phyloP scores from a whole-genome alignment of 768 basidiomycete species.

The Russula brevipes region DNA sequence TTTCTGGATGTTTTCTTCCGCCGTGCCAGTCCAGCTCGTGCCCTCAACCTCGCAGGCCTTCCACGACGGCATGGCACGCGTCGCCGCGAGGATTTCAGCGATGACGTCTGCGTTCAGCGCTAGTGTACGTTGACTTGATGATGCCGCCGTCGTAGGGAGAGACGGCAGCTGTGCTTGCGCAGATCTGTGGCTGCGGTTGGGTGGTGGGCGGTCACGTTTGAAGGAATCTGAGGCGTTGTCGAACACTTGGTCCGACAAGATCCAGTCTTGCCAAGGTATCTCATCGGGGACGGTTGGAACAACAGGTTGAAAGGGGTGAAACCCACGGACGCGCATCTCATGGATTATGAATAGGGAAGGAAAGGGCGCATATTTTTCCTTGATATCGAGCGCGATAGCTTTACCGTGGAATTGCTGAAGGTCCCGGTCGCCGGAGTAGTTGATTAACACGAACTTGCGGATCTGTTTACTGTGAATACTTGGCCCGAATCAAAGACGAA shows the following conservation, averaged over 20 bases:
- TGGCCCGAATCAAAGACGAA: not conserved
- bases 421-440: conserved; percentile 27
- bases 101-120: not conserved
- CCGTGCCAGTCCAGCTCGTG: not conserved
- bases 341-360: conserved; percentile 34
- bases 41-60: not conserved
- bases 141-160: not conserved
- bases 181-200: too few relatives aligned
- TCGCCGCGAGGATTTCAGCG: not conserved
- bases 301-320: conserved; percentile 30
- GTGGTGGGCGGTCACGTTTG: not conserved
- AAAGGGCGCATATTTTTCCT: conserved; percentile 31
- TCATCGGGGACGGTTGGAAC: conserved; percentile 23
- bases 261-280: conserved; percentile 9
- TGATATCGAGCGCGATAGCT: conserved; percentile 33
- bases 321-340: conserved; percentile 36
- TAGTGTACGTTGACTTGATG: not conserved
- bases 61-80: not conserved
- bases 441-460: conserved; percentile 31
- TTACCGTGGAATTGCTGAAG: conserved; percentile 33
- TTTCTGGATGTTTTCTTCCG: not conserved
- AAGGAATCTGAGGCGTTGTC: not conserved
- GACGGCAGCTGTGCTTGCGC: not conserved
- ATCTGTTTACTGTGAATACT: conserved; percentile 11
- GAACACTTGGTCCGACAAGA: not conserved